Evolutionary conservation across 2,329 filamentous ascomycete species (phyloP).

Genomic region (Thielaviopsis euricoi): DNA sequence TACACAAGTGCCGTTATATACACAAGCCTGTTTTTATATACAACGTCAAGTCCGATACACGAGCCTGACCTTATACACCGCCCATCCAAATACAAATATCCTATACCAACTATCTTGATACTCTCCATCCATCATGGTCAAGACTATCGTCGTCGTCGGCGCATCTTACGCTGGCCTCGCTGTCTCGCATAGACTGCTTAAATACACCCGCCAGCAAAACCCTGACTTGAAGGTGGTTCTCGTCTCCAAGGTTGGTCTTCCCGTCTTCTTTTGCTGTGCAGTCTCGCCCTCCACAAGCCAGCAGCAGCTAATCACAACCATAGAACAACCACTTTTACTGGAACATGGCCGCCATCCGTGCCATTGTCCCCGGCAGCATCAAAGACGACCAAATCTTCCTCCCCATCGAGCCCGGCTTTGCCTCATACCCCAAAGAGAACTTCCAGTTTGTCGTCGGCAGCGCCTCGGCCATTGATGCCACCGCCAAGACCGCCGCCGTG

Average conservation of each 20-base stretch:
- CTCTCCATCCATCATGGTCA: too few relatives aligned
- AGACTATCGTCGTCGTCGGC: constrained; percentile 37
- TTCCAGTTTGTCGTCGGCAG: constrained; percentile 36
- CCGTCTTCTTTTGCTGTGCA: not conserved
- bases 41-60: not conserved
- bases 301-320: too few relatives aligned
- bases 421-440: constrained; percentile 30
- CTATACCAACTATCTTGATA: constrained; percentile 15
- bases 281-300: too few relatives aligned
- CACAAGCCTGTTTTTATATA: not conserved
- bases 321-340: constrained; percentile 43
- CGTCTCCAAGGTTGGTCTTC: constrained; percentile 32
- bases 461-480: constrained; percentile 25
- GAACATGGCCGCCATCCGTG: constrained; percentile 39
- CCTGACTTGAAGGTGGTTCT: constrained; percentile 36
- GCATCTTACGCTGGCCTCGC: constrained; percentile 37
- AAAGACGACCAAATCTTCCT: constrained; percentile 33
- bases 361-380: constrained; percentile 33
- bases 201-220: constrained; percentile 28
- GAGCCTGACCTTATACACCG: not conserved
- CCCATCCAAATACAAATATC: not conserved
- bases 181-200: constrained; percentile 36
- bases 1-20: too few relatives aligned
- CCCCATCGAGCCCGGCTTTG: constrained; percentile 32
- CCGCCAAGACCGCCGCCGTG: constrained; percentile 19